Evolutionary conservation across 2,329 filamentous ascomycete species (phyloP).

Genomic region (Apiospora aurea): DNA sequence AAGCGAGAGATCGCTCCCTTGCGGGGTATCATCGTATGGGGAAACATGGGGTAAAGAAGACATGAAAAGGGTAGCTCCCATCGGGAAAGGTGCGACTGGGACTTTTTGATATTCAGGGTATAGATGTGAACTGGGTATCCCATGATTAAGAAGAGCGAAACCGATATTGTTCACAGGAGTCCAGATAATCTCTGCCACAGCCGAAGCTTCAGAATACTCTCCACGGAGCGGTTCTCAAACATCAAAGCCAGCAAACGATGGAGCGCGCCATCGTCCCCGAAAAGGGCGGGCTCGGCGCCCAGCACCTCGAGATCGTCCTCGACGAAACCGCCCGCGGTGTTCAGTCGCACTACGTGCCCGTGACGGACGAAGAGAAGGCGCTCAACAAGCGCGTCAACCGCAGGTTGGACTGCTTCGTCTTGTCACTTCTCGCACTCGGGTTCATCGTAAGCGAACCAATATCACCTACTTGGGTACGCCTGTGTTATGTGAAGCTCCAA

Average conservation of each 20-base stretch:
- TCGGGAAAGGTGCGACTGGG: no score
- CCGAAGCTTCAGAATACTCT: no score
- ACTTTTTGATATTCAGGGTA: no score
- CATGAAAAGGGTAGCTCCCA: background rate
- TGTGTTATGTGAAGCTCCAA: background rate
- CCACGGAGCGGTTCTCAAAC: no score
- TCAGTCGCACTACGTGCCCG: conserved; percentile 28
- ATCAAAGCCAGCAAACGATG: no score
- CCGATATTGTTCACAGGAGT: background rate
- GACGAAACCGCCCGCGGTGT: conserved; percentile 10
- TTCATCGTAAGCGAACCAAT: conserved; percentile 29
- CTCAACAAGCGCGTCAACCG: conserved; percentile 31
- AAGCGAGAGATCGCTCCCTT: background rate
- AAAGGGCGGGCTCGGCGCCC: background rate
- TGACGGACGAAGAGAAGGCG: conserved; percentile 28
- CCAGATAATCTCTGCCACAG: background rate
- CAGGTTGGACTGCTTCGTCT: conserved; percentile 31
- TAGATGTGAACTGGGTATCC: no score
- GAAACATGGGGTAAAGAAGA: background rate
- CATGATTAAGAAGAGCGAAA: no score
- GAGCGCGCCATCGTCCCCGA: background rate
- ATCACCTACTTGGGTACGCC: background rate
- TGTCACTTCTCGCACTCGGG: conserved; percentile 30
- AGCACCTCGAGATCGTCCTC: conserved; percentile 27
- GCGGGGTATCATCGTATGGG: conserved; percentile 2